Conservation (phyloP, 257 asterid genomes). For the Eustoma russellianum region DNA sequence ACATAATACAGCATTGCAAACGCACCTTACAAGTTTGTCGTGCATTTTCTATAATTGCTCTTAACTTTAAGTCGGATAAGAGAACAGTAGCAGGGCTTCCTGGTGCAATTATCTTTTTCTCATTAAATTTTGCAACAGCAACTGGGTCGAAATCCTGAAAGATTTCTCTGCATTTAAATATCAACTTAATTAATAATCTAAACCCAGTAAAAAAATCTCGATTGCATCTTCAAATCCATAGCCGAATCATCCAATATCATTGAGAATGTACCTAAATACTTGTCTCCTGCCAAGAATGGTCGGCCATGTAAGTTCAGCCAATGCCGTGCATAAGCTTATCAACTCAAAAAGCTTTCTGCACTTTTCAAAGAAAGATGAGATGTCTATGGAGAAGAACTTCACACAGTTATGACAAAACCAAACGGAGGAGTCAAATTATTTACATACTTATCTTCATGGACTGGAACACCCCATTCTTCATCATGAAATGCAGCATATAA, state of each 20-base stretch:
- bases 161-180: conserved; percentile 65
- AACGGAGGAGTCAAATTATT: conserved; percentile 8
- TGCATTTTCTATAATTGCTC: conserved; percentile 85
- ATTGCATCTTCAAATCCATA: too few relatives aligned
- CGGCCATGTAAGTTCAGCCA: conserved; percentile 95
- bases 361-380: conserved; percentile 12
- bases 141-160: conserved; percentile 76
- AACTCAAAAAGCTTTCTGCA: conserved; percentile 86
- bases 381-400: conserved; percentile 17
- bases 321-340: conserved; percentile 77
- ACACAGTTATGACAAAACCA: conserved; percentile 4
- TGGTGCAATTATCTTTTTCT: conserved; percentile 60
- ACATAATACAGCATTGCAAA: neutral
- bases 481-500: conserved; percentile 76
- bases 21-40: conserved; percentile 78
- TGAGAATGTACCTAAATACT: conserved; percentile 48
- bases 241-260: neutral
- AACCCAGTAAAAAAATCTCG: neutral
- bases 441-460: conserved; percentile 70
- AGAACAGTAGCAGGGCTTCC: conserved; percentile 81
- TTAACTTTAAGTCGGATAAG: conserved; percentile 74
- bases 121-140: conserved; percentile 79
- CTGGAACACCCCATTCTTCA: conserved; percentile 95
- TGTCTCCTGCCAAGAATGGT: conserved; percentile 68
- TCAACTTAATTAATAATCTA: conserved; percentile 21